Evolutionary conservation across 129 eudicot genomes (phyloP).

Genomic region (Centrapalus pauciflorus): DNA sequence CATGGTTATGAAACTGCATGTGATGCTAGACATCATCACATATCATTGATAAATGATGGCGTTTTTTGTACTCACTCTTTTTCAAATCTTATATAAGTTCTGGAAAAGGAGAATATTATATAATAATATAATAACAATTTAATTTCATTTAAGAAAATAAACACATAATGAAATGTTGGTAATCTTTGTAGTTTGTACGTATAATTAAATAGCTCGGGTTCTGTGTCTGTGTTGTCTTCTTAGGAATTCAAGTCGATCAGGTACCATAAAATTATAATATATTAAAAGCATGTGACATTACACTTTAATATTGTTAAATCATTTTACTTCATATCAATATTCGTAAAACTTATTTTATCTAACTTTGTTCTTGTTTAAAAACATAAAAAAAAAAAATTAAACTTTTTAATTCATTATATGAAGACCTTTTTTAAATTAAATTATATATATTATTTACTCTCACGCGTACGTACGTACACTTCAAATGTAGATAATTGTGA

Average conservation of each 20-base stretch:
- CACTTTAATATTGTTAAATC: no score
- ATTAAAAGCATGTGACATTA: no score
- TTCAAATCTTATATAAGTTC: slow-evolving; percentile 21
- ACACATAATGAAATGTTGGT: slow-evolving; percentile 18
- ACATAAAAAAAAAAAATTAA: no score
- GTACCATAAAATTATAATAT: background rate
- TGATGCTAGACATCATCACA: slow-evolving; percentile 23
- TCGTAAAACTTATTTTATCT: no score
- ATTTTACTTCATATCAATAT: no score
- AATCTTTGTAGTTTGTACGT: slow-evolving; percentile 49
- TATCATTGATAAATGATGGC: slow-evolving; percentile 87
- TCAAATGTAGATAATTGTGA: no score
- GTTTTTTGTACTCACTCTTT: slow-evolving; percentile 61
- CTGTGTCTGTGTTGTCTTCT: slow-evolving; percentile 32
- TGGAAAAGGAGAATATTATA: slow-evolving; percentile 24
- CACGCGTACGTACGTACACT: no score
- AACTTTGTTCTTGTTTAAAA: no score
- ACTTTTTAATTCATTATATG: no score
- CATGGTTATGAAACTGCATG: slow-evolving; percentile 20
- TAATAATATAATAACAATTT: background rate
- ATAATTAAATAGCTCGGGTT: slow-evolving; percentile 17
- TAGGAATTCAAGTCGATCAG: background rate
- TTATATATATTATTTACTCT: no score
- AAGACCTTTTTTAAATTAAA: no score
- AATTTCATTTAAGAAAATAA: slow-evolving; percentile 2